Evolutionary conservation across 108 stramenopile genomes (phyloP).

Genomic region (Nitzschia putrida): DNA sequence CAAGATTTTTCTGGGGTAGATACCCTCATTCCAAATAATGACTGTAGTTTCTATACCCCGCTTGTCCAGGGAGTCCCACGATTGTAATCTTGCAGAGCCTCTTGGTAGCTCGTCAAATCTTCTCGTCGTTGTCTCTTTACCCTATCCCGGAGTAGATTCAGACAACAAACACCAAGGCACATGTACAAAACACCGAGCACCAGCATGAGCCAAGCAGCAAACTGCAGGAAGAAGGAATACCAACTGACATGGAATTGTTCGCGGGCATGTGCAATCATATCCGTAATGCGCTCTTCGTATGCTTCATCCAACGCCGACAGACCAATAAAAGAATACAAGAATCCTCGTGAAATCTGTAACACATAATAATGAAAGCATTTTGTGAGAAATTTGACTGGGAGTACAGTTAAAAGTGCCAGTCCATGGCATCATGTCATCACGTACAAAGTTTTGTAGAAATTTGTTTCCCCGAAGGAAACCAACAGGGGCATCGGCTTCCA

Average conservation of each 20-base stretch:
- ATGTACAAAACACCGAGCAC: conserved; percentile 60
- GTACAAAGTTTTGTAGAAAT: conserved; percentile 44
- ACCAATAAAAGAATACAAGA: conserved; percentile 81
- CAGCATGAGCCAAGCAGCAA: conserved; percentile 62
- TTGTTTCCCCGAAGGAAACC: conserved; percentile 31
- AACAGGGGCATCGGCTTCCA: conserved; percentile 51
- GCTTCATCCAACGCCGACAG: conserved; percentile 62
- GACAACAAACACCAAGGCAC: conserved; percentile 65
- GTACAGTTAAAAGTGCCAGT: too few species aligned
- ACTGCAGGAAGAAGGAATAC: conserved; percentile 57
- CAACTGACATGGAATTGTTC: conserved; percentile 43
- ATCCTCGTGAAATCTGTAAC: conserved; percentile 52
- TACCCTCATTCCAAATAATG: too few species aligned
- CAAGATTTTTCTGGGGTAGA: too few species aligned
- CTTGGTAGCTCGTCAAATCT: conserved; percentile 52
- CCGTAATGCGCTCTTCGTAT: conserved; percentile 56
- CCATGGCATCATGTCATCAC: not conserved
- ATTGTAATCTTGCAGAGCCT: conserved; percentile 42
- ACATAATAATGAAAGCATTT: not conserved
- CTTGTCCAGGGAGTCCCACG: not conserved
- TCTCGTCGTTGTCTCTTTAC: conserved; percentile 46
- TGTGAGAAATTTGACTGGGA: too few species aligned
- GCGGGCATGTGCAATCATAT: conserved; percentile 35
- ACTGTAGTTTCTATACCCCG: not conserved
- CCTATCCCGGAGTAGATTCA: conserved; percentile 64